phyloP scores from a whole-genome alignment of 306 rosid species.

The Herpetospermum pedunculosum region DNA sequence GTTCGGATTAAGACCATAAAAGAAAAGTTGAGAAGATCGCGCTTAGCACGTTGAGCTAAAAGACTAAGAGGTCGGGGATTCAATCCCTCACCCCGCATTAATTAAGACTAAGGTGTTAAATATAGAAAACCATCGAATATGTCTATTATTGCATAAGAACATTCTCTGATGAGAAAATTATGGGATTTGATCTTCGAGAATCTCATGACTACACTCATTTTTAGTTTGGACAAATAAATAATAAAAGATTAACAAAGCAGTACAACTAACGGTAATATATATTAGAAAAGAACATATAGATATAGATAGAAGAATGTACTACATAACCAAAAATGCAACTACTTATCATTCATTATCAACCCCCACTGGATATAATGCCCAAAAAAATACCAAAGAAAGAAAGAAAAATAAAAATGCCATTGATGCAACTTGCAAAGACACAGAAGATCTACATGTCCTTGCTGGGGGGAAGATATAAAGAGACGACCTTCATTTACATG shows the following conservation, averaged over 20 bases:
- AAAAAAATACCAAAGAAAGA: neutral
- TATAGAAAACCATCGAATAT: too few relatives aligned
- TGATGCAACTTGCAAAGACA: slow-evolving; percentile 1
- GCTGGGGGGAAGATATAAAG: neutral
- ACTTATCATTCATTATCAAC: neutral
- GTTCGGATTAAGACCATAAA: too few relatives aligned
- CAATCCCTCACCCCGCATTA: too few relatives aligned
- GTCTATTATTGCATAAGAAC: neutral
- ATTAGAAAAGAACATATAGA: neutral
- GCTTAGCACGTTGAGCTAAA: too few relatives aligned
- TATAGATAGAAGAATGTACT: neutral
- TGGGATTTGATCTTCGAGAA: neutral
- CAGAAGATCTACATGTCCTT: slow-evolving; percentile 7
- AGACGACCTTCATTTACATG: slow-evolving; percentile 45
- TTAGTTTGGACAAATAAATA: neutral
- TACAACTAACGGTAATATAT: neutral
- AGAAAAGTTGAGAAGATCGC: too few relatives aligned
- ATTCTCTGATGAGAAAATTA: neutral
- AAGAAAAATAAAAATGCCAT: neutral
- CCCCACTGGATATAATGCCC: slow-evolving; percentile 2
- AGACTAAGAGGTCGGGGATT: too few relatives aligned
- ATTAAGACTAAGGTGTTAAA: too few relatives aligned
- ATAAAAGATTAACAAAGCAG: neutral
- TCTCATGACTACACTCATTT: neutral
- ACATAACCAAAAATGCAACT: neutral